Percentiles rank a stretch among this genome's conserved stretches.
Conservation (phyloP, 108 stramenopile genomes). For the Skeletonema potamos region DNA sequence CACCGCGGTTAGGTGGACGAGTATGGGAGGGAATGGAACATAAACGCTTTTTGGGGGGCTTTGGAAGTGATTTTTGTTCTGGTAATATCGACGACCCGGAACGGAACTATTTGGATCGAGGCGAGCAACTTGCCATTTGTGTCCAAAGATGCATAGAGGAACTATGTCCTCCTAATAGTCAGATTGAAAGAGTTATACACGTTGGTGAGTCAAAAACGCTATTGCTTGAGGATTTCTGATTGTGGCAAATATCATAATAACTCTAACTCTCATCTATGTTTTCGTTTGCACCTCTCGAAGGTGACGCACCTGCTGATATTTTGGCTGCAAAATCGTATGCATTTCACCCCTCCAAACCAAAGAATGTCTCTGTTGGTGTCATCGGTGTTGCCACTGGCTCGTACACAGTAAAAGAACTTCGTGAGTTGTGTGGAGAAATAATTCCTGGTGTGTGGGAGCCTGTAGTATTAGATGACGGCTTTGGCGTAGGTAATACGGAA, state of each 20-base stretch:
- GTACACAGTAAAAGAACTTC: conserved; percentile 46
- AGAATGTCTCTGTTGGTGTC: conserved; percentile 36
- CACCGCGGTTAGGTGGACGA: conserved; percentile 15
- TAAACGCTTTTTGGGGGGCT: conserved; percentile 53
- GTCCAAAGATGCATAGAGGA: conserved; percentile 35
- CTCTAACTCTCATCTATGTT: too few relatives aligned
- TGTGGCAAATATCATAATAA: too few relatives aligned
- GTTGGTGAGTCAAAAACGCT: too few relatives aligned
- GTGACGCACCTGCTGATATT: conserved; percentile 66
- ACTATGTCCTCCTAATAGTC: neutral
- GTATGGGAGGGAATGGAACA: conserved; percentile 48
- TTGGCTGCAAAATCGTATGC: conserved; percentile 53
- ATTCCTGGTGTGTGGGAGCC: conserved; percentile 54
- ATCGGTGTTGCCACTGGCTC: conserved; percentile 63
- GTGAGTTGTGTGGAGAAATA: conserved; percentile 44
- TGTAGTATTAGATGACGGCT: conserved; percentile 44
- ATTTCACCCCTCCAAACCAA: conserved; percentile 7
- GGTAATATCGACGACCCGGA: conserved; percentile 46
- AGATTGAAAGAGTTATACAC: conserved; percentile 38
- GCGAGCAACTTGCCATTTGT: conserved; percentile 57
- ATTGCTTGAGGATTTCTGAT: too few relatives aligned
- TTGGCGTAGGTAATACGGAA: conserved; percentile 20
- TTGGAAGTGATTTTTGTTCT: conserved; percentile 62
- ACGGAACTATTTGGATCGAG: conserved; percentile 58
- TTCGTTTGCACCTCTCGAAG: too few relatives aligned